phyloP scores from a whole-genome alignment of 352 stramenopile genomes.

The Pythium biforme region DNA sequence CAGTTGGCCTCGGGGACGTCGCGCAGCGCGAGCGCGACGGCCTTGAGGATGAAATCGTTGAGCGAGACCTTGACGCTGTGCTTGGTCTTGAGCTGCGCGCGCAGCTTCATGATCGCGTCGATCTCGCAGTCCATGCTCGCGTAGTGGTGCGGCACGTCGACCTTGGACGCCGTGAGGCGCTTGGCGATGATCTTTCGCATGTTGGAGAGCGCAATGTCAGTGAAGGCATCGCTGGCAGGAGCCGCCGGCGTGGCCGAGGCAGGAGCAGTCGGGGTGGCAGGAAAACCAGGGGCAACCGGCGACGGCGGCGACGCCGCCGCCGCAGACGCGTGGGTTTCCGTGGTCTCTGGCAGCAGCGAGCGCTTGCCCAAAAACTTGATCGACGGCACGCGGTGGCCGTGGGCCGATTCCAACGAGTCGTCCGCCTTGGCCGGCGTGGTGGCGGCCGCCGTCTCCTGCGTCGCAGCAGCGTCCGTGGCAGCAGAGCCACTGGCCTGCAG shows the following conservation, averaged over 20 bases:
- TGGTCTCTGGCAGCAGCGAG: slow-evolving; percentile 39
- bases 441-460: not conserved
- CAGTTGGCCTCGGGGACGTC: slow-evolving; percentile 95
- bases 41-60: slow-evolving; percentile 99
- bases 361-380: slow-evolving; percentile 89
- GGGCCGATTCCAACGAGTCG: not conserved
- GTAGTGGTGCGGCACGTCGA: slow-evolving; percentile 97
- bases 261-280: slow-evolving; percentile 12
- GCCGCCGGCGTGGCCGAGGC: slow-evolving; percentile 17
- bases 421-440: not conserved
- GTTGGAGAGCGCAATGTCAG: slow-evolving; percentile 89
- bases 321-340: not conserved
- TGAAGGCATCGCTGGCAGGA: slow-evolving; percentile 45
- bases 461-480: not conserved
- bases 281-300: slow-evolving; percentile 11
- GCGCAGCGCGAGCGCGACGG: slow-evolving; percentile 93
- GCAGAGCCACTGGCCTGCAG: slow-evolving; percentile 31
- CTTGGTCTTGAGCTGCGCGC: slow-evolving; percentile 91
- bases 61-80: slow-evolving; percentile 97
- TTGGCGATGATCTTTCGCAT: slow-evolving; percentile 99
- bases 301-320: slow-evolving; percentile 10
- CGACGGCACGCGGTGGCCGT: slow-evolving; percentile 48
- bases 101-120: slow-evolving; percentile 87
- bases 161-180: slow-evolving; percentile 96
- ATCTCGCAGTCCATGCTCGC: slow-evolving; percentile 95